Evolutionary conservation across 108 stramenopile genomes (phyloP).

Genomic region (Cyclostephanos tholiformis): DNA sequence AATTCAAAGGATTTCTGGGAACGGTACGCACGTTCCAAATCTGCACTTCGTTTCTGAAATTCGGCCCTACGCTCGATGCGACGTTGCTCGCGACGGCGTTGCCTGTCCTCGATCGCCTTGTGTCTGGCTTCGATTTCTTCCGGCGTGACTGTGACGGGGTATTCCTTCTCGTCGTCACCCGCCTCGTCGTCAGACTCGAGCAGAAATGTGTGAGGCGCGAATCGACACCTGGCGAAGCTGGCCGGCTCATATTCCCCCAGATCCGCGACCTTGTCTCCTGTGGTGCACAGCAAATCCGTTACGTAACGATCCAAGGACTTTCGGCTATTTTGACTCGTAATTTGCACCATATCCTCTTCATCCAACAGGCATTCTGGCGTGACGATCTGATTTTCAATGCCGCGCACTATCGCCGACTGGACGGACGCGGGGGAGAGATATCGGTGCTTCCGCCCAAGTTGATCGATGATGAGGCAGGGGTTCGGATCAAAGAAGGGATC

Average conservation of each 20-base stretch:
- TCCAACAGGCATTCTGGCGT: conserved; percentile 38
- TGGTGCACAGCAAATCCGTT: conserved; percentile 35
- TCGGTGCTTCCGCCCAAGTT: conserved; percentile 43
- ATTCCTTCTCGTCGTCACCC: conserved; percentile 18
- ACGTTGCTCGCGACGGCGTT: conserved; percentile 28
- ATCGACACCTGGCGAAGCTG: conserved; percentile 48
- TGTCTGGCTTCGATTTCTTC: conserved; percentile 28
- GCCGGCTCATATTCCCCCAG: conserved; percentile 40
- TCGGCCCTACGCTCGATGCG: conserved; percentile 24
- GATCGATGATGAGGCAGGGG: conserved; percentile 42
- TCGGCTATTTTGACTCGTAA: not conserved
- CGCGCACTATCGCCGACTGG: conserved; percentile 39
- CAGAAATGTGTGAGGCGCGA: conserved; percentile 24
- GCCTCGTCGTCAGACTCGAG: conserved; percentile 25
- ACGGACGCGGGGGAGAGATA: conserved; percentile 43
- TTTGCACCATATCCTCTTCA: conserved; percentile 33
- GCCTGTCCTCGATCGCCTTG: conserved; percentile 20
- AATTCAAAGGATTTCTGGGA: conserved; percentile 39
- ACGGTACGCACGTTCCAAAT: conserved; percentile 37
- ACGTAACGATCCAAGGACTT: conserved; percentile 5
- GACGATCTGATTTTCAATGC: conserved; percentile 27
- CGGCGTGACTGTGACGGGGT: not conserved
- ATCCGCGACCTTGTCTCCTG: conserved; percentile 36
- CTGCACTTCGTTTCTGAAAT: conserved; percentile 38
- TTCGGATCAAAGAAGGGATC: conserved; percentile 42